These are phyloP conservation scores for Fusarium abutilonis DNA, from an alignment of 2,329 filamentous ascomycete species.

Conservation along the genomic window DNA sequence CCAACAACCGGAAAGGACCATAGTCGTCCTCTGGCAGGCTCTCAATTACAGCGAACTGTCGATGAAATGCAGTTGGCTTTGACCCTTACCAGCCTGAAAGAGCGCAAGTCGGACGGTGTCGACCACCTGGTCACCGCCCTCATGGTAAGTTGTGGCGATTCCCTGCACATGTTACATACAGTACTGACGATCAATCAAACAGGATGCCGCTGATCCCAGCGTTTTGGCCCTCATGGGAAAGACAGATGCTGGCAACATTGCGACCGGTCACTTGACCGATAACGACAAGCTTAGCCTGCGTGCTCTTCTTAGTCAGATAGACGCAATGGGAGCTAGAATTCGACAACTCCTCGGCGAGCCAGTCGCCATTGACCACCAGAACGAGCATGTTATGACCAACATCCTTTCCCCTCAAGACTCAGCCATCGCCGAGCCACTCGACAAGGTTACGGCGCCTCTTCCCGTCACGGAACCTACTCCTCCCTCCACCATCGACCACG, in stretches of 20 bases:
- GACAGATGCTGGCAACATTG: constrained; percentile 56
- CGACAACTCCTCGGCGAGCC: constrained; percentile 52
- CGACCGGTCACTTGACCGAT: constrained; percentile 52
- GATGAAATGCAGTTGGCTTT: constrained; percentile 74
- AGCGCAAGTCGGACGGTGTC: constrained; percentile 60
- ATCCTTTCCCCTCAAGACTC: constrained; percentile 45
- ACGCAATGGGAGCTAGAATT: constrained; percentile 57
- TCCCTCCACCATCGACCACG: constrained; percentile 53
- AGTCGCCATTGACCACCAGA: constrained; percentile 29
- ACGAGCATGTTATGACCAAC: constrained; percentile 41
- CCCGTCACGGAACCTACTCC: constrained; percentile 53
- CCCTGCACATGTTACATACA: not conserved
- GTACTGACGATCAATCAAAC: constrained; percentile 23
- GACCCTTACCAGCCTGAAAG: constrained; percentile 67
- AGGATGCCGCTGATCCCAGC: constrained; percentile 58
- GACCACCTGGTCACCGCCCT: constrained; percentile 67
- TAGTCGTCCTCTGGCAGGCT: constrained; percentile 44
- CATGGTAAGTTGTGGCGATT: constrained; percentile 62
- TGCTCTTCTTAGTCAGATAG: constrained; percentile 59
- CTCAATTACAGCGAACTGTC: constrained; percentile 58
- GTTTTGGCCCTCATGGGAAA: constrained; percentile 62
- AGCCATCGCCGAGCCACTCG: constrained; percentile 45
- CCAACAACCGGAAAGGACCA: constrained; percentile 38
- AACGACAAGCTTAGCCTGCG: constrained; percentile 59
- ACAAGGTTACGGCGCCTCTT: constrained; percentile 46